These are phyloP conservation scores for Microcyclospora pomicola DNA, from an alignment of 2,329 filamentous ascomycete genomes.

Conservation along the genomic window DNA sequence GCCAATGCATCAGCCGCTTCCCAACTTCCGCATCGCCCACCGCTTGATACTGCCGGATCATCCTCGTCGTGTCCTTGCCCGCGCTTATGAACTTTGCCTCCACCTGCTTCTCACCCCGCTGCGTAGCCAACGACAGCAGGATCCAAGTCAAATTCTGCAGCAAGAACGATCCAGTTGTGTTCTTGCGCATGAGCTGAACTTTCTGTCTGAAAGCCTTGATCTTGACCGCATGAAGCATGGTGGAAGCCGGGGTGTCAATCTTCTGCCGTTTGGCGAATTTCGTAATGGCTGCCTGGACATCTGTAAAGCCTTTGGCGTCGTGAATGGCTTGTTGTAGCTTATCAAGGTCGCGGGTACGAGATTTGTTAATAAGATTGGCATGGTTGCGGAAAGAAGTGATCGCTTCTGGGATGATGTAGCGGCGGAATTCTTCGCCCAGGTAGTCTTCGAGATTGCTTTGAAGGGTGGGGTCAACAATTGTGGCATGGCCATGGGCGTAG, in stretches of 20 bases:
- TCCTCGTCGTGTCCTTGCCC: slow-evolving; percentile 23
- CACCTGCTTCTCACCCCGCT: slow-evolving; percentile 1
- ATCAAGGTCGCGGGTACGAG: slow-evolving; percentile 13
- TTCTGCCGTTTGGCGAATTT: slow-evolving; percentile 17
- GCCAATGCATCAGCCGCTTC: slow-evolving; percentile 15
- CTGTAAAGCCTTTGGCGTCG: slow-evolving; percentile 11
- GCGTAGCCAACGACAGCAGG: slow-evolving; percentile 10
- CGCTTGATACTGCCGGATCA: slow-evolving; percentile 20
- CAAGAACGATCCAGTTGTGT: slow-evolving; percentile 18
- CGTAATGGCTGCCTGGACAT: slow-evolving; percentile 11
- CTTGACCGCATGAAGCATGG: slow-evolving; percentile 9
- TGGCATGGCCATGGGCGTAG: slow-evolving; percentile 14
- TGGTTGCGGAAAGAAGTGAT: slow-evolving; percentile 6
- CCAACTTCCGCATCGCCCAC: slow-evolving; percentile 13
- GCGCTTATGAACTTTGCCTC: slow-evolving; percentile 20
- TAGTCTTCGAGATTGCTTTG: slow-evolving; percentile 16
- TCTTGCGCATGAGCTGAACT: slow-evolving; percentile 12
- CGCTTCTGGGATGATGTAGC: slow-evolving; percentile 11
- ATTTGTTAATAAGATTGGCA: slow-evolving; percentile 10
- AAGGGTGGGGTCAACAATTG: slow-evolving; percentile 14
- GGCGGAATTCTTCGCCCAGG: slow-evolving; percentile 13
- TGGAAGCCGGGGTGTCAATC: slow-evolving; percentile 9
- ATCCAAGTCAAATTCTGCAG: slow-evolving; percentile 24
- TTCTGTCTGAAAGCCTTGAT: slow-evolving; percentile 10
- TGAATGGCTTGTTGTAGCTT: slow-evolving; percentile 14